phyloP scores from a whole-genome alignment of 306 rosid species.

The Medicago ruthenica region DNA sequence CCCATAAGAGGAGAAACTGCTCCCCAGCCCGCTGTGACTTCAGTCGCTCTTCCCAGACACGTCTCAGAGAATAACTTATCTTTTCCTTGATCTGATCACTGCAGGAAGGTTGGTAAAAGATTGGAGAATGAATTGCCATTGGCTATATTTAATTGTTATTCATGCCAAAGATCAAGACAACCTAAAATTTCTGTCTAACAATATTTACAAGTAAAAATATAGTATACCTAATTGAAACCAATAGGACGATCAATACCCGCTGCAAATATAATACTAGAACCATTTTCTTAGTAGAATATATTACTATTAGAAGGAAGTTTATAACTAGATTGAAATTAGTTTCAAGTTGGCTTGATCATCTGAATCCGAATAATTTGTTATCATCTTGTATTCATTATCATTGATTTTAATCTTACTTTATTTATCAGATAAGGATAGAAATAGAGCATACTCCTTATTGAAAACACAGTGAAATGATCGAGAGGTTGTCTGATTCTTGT shows the following conservation, averaged over 20 bases:
- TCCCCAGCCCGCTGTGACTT: slow-evolving; percentile 55
- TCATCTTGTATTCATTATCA: neutral
- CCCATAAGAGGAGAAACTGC: slow-evolving; percentile 60
- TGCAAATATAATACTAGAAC: slow-evolving; percentile 2
- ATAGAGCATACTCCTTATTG: neutral
- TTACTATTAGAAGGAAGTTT: neutral
- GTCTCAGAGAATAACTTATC: slow-evolving; percentile 66
- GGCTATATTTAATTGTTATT: slow-evolving; percentile 28
- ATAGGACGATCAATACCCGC: slow-evolving; percentile 8
- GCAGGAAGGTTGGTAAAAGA: slow-evolving; percentile 45
- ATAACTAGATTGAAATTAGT: neutral
- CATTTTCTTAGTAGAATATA: neutral
- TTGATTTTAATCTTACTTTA: neutral
- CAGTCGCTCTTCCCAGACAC: slow-evolving; percentile 69
- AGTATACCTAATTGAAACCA: slow-evolving; percentile 28
- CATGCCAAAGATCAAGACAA: slow-evolving; percentile 29
- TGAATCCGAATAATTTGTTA: neutral
- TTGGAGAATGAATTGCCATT: slow-evolving; percentile 11
- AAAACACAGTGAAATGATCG: neutral
- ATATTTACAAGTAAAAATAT: slow-evolving; percentile 3
- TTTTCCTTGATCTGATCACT: slow-evolving; percentile 72
- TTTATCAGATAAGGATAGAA: slow-evolving; percentile 1
- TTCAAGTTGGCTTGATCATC: too few relatives aligned
- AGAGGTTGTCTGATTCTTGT: neutral
- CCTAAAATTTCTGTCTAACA: neutral